Percentiles rank a stretch among this genome's conserved stretches.
phyloP scores from a whole-genome alignment of 129 eudicot species.

The Flaveria bidentis region DNA sequence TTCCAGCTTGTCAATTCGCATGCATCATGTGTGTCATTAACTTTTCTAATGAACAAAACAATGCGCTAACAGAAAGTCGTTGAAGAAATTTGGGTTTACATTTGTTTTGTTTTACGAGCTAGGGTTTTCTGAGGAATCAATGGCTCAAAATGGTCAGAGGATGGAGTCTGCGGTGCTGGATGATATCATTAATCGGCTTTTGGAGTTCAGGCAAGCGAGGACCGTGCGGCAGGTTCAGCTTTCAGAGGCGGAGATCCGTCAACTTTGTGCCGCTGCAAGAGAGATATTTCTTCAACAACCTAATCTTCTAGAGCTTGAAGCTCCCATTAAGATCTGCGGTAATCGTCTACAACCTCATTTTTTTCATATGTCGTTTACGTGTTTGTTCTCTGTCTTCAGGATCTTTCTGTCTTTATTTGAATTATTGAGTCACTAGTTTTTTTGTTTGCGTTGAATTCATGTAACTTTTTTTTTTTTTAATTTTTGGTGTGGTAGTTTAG shows the following conservation, averaged over 20 bases:
- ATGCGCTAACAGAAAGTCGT: constrained; percentile 22
- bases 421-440: not conserved
- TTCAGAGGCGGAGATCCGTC: constrained; percentile 70
- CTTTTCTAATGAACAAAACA: constrained; percentile 4
- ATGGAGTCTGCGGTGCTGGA: constrained; percentile 57
- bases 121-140: constrained; percentile 38
- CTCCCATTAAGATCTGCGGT: constrained; percentile 87
- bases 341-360: constrained; percentile 1
- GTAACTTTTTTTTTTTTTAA: no score
- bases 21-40: constrained; percentile 21
- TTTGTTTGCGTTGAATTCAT: not conserved
- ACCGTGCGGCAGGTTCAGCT: constrained; percentile 69
- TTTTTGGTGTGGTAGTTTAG: not conserved
- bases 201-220: constrained; percentile 63
- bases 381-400: constrained; percentile 1
- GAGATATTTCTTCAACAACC: constrained; percentile 76
- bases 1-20: not conserved
- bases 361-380: not conserved
- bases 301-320: constrained; percentile 75
- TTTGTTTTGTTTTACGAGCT: constrained; percentile 10
- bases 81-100: constrained; percentile 1
- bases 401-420: constrained; percentile 5
- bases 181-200: constrained; percentile 63
- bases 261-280: constrained; percentile 51
- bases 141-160: constrained; percentile 49